These are phyloP conservation scores for Haplosporangium sp. DNA, from an alignment of 371 early-diverging fungal species.

Conservation along the genomic window DNA sequence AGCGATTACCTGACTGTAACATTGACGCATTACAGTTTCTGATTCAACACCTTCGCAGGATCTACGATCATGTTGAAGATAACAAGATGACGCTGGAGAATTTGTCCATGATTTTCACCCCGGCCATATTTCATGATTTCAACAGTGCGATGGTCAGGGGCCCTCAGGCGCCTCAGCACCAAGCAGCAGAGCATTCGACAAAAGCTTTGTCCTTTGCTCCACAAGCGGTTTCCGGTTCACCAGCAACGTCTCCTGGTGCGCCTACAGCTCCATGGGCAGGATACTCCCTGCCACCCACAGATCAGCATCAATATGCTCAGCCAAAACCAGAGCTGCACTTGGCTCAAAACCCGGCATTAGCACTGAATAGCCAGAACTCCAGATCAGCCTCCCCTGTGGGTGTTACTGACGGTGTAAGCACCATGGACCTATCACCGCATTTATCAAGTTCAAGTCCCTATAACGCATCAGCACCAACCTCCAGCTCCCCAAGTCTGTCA, in stretches of 20 bases:
- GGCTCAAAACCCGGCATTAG: slow-evolving; percentile 3
- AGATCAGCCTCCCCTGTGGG: neutral
- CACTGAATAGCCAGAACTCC: slow-evolving; percentile 3
- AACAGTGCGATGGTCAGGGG: slow-evolving; percentile 56
- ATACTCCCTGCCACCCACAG: slow-evolving; percentile 15
- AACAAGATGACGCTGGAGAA: slow-evolving; percentile 73
- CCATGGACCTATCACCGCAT: too few relatives aligned
- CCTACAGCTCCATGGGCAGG: slow-evolving; percentile 26
- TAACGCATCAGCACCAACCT: neutral
- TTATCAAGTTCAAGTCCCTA: too few relatives aligned
- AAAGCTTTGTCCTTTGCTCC: slow-evolving; percentile 22
- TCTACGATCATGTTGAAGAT: slow-evolving; percentile 56
- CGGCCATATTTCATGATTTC: slow-evolving; percentile 71
- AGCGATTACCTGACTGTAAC: slow-evolving; percentile 58
- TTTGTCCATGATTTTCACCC: slow-evolving; percentile 67
- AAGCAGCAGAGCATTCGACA: neutral
- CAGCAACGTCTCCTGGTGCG: slow-evolving; percentile 11
- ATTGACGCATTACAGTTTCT: slow-evolving; percentile 62
- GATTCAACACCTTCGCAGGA: slow-evolving; percentile 59
- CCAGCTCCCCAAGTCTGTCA: neutral
- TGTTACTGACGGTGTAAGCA: neutral
- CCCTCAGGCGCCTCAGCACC: slow-evolving; percentile 2
- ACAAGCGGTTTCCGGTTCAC: slow-evolving; percentile 1
- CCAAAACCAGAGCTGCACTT: slow-evolving; percentile 1
- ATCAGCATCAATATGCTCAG: slow-evolving; percentile 10